Evolutionary conservation across 23 red algal species (phyloP), one percentile per base, ranked within the genome.

Genomic region (Gracilaria domingensis): DNA sequence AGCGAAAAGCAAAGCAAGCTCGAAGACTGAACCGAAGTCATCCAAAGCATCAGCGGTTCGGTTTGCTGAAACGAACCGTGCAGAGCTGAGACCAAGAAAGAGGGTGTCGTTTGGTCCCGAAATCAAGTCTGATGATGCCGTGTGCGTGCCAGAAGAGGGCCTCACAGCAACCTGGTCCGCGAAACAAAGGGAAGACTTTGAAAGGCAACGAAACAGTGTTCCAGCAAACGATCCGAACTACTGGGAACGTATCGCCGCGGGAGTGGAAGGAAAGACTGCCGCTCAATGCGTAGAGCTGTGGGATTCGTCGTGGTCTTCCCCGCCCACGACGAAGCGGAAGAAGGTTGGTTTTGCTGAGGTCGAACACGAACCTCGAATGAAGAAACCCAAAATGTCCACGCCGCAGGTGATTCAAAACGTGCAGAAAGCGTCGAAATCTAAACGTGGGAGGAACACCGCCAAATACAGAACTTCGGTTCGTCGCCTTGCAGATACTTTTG

Each of bases 251-350:
- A 35, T 90, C 9, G 87, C 87, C 13, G 75, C 33, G 12, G 73
- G 87, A 39, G 72, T 90, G n/a, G 13, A 53, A 28, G 87, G 87
- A 35, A 90, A 90, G 58, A 80, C 34, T 81, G 87, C 47, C 21
- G 76, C 56, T 62, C 66, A 90, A 33, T 90, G 87, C 56, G 7
- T 70, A 36, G n/a, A 37, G 75, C n/a, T 90, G 39, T 90, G 87
- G 87, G 58, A 81, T 0, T 77, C 71, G 39, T 60, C 74, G 9
- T 90, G 87, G 87, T 26, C 73, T 32, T 80, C 71, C 24, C 72
- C 87, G 57, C 66, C 33, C 6, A 21, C 12, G 48, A 34, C 26
- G 34, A 62, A 50, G 37, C 66, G 53, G 16, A 90, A 90, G 61
- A 14, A 67, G 42, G 73, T 90, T 25, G 35, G 76, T 14, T 57